Evolutionary conservation across 495 filamentous ascomycete genomes (phyloP).

Genomic region (Hapsidospora chrysogenum): DNA sequence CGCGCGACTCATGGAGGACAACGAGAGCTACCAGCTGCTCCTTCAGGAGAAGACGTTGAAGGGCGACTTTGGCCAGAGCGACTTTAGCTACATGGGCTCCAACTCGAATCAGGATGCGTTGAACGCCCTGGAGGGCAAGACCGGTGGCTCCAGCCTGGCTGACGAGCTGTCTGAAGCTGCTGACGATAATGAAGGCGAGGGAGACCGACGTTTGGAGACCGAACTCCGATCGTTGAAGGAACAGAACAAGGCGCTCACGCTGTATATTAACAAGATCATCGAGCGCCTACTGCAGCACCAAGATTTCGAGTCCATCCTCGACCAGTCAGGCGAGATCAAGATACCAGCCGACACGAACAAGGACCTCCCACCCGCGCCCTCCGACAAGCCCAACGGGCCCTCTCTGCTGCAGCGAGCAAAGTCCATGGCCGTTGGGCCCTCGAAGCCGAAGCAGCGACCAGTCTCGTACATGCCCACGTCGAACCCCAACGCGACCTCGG

Average conservation of each 20-base stretch:
- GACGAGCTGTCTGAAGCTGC: slow-evolving; percentile 63
- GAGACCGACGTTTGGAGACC: slow-evolving; percentile 49
- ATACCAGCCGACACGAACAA: slow-evolving; percentile 47
- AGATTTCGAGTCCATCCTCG: slow-evolving; percentile 83
- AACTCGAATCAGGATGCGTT: slow-evolving; percentile 37
- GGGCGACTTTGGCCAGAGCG: slow-evolving; percentile 75
- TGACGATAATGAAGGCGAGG: slow-evolving; percentile 39
- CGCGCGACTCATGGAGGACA: slow-evolving; percentile 91
- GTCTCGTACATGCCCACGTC: slow-evolving; percentile 41
- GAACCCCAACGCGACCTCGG: slow-evolving; percentile 15
- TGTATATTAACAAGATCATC: slow-evolving; percentile 98
- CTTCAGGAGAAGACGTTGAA: slow-evolving; percentile 87
- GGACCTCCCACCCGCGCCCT: slow-evolving; percentile 66
- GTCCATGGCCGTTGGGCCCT: slow-evolving; percentile 39
- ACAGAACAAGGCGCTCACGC: slow-evolving; percentile 87
- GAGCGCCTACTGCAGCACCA: slow-evolving; percentile 84
- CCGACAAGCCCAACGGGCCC: slow-evolving; percentile 27
- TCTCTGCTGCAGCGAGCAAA: slow-evolving; percentile 67
- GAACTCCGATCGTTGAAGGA: slow-evolving; percentile 76
- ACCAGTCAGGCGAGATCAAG: slow-evolving; percentile 49
- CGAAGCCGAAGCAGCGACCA: slow-evolving; percentile 41
- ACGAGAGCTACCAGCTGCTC: slow-evolving; percentile 91
- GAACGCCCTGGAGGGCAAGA: slow-evolving; percentile 35
- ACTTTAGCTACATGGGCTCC: slow-evolving; percentile 51
- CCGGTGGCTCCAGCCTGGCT: slow-evolving; percentile 51